Evolutionary conservation across 495 filamentous ascomycete genomes (phyloP), one percentile per base, ranked within the genome.

Genomic region (Aspergillus leporis): DNA sequence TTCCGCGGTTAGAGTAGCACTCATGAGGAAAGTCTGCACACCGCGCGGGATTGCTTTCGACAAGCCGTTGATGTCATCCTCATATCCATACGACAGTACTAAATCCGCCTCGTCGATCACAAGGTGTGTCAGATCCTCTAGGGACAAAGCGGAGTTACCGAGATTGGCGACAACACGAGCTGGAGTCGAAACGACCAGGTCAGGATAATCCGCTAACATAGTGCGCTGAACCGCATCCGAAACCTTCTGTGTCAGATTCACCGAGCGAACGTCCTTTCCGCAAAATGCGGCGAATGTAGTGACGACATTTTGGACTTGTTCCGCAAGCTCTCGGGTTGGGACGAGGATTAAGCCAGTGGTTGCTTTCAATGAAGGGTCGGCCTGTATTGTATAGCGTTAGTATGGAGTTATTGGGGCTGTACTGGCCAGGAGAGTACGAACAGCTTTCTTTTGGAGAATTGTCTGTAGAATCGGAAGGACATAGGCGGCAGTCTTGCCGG

Each of bases 401-500:
- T 41, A n/a, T 41, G 3, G 5, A 3, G 4, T 3, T 18, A 5
- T 41, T 5, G 6, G 38, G 16, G n/a, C 14, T 0, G 19, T 36
- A 19, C 58, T 45, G 5, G 13, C n/a, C 23, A 25, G 12, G 34
- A 60, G 41, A 46, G 16, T 12, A 68, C 83, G 53, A 70, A 89
- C 89, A 64, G 78, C 67, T 77, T 96, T 96, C 53, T 82, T 82
- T 64, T 85, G 86, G 12, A 98, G 80, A 53, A 96, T 90, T 22
- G 81, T 78, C 61, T 96, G 88, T 40, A 98, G 74, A 40, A 97
- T 82, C 1, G 94, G 94, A 25, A 98, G 81, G n/a, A 97, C 79
- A 73, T 98, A 98, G 52, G 94, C 94, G n/a, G 90, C 90, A 5
- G 94, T 98, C 76, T 98, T 98, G 48, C 94, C 93, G 19, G 92